Base-by-base conservation (phyloP, 2,329 filamentous ascomycete species). In the Colletotrichum orbiculare region DNA sequence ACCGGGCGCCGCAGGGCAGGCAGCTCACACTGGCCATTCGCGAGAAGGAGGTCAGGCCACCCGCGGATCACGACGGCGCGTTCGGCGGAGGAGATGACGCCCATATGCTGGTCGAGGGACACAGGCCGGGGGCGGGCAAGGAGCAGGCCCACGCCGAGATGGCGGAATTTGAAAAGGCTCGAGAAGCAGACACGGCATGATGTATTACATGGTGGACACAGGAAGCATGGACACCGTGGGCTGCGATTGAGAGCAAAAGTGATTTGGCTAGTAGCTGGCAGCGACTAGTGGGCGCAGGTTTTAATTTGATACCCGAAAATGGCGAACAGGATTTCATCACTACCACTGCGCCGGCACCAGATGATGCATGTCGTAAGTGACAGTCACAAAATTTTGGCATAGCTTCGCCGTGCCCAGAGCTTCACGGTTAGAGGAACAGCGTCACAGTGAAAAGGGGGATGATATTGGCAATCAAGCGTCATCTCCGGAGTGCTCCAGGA, bases 391-490 rank as follows among this genome's bases (percentile, higher is more conserved):
- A 9, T 11, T n/a, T 9, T 7, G 17, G 10, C 54, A 35, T 8
- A 48, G 54, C 17, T 41, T 39, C 17, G 37, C 8, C 37, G 39
- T 4, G 38, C 17, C 37, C 25, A 25, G 11, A 49, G 47, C 47
- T 39, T 49, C 45, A 37, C n/a, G 3, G 11, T 67, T 59, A 67
- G 53, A 60, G n/a, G 35, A 39, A 52, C 43, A 49, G 63, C 46
- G 60, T 73, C 73, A 76, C 71, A 63, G 47, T 45, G 52, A n/a
- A 69, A 66, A 65, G 63, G 66, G 66, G 69, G 73, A 70, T 71
- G 72, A 77, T 78, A 81, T 85, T 97, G 93, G 93, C 93, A 89
- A 94, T 97, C 93, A 93, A 97, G 93, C 93, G 77, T 96, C 88
- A 87, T 92, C 90, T 83, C 84, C 83, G 74, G 78, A 79, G 74